Base-by-base conservation (phyloP, 2,329 filamentous ascomycete species). In the Trichophyton verrucosum region DNA sequence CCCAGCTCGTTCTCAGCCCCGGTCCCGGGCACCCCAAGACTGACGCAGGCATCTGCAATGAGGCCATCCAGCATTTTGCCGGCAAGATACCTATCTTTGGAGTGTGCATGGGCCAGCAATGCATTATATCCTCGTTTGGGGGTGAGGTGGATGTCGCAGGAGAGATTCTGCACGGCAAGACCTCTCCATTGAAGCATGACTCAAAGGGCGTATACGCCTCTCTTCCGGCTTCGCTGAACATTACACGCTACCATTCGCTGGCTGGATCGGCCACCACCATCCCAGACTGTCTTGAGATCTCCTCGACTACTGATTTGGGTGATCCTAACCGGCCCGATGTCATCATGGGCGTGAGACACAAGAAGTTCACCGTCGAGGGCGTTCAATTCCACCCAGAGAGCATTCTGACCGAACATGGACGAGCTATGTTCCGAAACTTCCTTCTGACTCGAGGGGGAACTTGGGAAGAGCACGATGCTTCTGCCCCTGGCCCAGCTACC, bases 41-140 rank as follows among this genome's bases (percentile, higher is more conserved):
- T 56, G 95, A 99, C 76, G 91, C 94, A 20, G 95, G 94, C 61
- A 84, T 99, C 69, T 96, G 91, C 74, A 90, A 90, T 71, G 89
- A 89, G 74, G 91, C 90, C 47, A 96, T 99, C 70, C 81, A 85
- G 68, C 81, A 96, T 73, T 99, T 97, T 74, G 85, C 87, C 33
- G 94, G 94, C 66, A 97, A 96, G 76, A 89, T 99, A 57, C 94
- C 94, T 9, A 85, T 99, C 13, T 83, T 99, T 59, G 94, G 94
- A n/a, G 94, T 99, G 33, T 99, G 94, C 72, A 97, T 99, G 92
- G 94, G 94, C 67, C 87, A 96, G 85, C 94, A 99, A 79, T 99
- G 94, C 75, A 97, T 99, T 66, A 92, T 95, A 71, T 88, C 94
- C 60, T 86, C 90, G 36, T 97, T 95, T 70, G 94, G 94, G 56